Evolutionary conservation across 768 basidiomycete genomes (phyloP), one percentile per base, ranked within the genome.

Genomic region (Sarcodon aspratus): DNA sequence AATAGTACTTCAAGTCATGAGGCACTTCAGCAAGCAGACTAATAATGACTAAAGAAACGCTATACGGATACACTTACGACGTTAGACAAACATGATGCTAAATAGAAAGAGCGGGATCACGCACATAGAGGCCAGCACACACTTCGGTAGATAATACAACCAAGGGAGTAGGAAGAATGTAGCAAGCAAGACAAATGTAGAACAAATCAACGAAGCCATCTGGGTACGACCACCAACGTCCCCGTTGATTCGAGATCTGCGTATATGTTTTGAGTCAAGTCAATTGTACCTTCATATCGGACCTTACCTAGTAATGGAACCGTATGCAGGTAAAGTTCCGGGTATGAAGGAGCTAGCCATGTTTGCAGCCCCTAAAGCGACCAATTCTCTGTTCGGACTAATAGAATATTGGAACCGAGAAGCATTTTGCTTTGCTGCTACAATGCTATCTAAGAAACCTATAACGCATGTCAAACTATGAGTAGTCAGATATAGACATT

Each of bases 371-470:
- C 91, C 92, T 13, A 99, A 70, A 1, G 96, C 96, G 21, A 97
- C 94, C 1, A 98, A 73, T 60, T 99, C 96, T 31, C 96, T 83
- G 61, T 98, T 99, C 0, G 93, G 91, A 54, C 81, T 87, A 54
- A 98, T 86, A 0, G 86, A 76, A 61, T 97, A 84, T 3, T 89
- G 86, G 59, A 84, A 97, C 10, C 82, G 81, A 3, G 80, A 76
- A 0, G 80, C 80, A 51, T 87, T 94, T 62, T 97, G 93, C 59
- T 98, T 96, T 2, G 95, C 95, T 0, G 93, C 88, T 2, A 93
- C 91, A 52, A 96, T 92, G 52, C 86, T 90, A 62, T 99, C 95
- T 52, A 99, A 69, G 62, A 94, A 96, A 1, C 96, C 96, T 17
- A 91, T 75, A 37, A 95, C 74, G 0, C 86, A 78, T 45, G 89